Base-by-base conservation (phyloP, 441 rosid species). In the Populus hybrid region DNA sequence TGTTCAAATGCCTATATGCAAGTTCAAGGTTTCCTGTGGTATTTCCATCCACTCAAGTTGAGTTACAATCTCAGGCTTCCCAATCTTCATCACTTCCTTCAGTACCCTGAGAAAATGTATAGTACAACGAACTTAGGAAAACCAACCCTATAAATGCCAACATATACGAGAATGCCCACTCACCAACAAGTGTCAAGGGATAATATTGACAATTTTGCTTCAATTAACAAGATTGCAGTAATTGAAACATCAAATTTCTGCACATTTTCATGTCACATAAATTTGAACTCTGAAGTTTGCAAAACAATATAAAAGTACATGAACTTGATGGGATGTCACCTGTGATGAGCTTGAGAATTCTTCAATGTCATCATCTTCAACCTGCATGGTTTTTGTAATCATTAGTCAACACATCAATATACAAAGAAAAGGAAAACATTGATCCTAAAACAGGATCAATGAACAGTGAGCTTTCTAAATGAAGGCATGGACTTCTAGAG, bases 11-110 rank as follows among this genome's bases (percentile, higher is more conserved):
- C 56, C 78, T 31, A 66, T 23, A 33, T 50, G 16, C 24, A 21
- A 11, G 38, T 21, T 64, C 73, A 56, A 79, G 65, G 73, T 71
- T 68, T 29, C 28, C 21, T 68, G 23, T 23, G 50, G 31, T 31
- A 65, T 10, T 59, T 73, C 71, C 66, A 23, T 68, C 14, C 61
- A 18, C 5, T 59, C 21, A 59, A 20, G 24, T 26, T n/a, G 76
- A 21, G 42, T 61, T 66, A 45, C 18, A 72, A 64, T 78, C 73
- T 88, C 79, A 88, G 20, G 84, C 82, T 76, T 68, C 77, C 91
- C 93, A 90, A 73, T 88, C 91, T 76, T 81, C 89, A 68, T 87
- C 88, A 28, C 89, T 87, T 78, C 80, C 89, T 66, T 75, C 74
- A 14, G 75, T 61, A 65, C 74, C 89, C 93, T 88, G 83, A 79